Evolutionary conservation across 768 basidiomycete species (phyloP).

Genomic region (Suillus sp.): DNA sequence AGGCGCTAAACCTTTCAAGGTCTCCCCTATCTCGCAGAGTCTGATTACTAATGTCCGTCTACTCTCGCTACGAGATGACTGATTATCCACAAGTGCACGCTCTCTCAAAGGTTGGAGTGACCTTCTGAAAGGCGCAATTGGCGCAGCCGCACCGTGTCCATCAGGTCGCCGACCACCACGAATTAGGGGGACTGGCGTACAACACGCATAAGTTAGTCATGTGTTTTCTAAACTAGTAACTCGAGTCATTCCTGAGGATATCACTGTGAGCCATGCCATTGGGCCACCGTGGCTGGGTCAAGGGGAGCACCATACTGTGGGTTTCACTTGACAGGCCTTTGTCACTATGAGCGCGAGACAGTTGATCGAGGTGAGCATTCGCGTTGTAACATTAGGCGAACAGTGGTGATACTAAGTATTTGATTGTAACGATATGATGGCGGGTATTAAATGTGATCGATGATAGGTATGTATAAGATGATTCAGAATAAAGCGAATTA

Average conservation of each 20-base stretch:
- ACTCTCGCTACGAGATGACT: not conserved
- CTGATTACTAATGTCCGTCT: not conserved
- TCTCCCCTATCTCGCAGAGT: not conserved
- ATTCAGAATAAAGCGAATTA: constrained; percentile 32
- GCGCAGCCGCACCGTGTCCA: not conserved
- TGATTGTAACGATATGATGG: constrained; percentile 29
- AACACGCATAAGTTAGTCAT: not conserved
- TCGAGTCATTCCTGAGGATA: not conserved
- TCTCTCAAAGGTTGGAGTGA: not conserved
- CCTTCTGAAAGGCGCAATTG: not conserved
- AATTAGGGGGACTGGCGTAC: not conserved
- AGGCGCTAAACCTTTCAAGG: constrained; percentile 5
- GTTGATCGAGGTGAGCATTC: constrained; percentile 2
- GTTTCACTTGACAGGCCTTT: not conserved
- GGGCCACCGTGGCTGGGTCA: not conserved
- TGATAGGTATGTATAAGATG: constrained; percentile 31
- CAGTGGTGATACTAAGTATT: constrained; percentile 21
- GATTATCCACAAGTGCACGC: not conserved
- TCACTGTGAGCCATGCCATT: not conserved
- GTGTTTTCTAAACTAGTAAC: not conserved
- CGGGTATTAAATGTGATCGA: constrained; percentile 32
- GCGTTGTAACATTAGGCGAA: constrained; percentile 8
- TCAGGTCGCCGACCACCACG: not conserved
- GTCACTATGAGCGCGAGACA: not conserved
- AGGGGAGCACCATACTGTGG: not conserved